phyloP scores from a whole-genome alignment of 1,284 basidiomycete species.

The Amylostereum areolatum region DNA sequence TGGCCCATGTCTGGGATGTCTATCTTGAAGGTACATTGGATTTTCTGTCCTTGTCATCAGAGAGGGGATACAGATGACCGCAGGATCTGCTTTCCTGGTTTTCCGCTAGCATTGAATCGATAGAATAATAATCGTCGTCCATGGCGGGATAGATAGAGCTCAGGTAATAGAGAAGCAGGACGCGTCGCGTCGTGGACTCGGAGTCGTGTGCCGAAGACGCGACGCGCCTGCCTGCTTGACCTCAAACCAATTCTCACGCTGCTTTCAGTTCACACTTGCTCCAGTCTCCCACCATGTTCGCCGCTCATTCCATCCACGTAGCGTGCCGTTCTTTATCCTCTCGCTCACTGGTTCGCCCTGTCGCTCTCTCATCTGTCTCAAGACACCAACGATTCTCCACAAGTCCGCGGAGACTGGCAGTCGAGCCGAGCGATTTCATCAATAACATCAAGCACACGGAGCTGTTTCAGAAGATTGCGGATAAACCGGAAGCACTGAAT shows the following conservation, averaged over 20 bases:
- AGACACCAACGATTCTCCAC: slow-evolving; percentile 24
- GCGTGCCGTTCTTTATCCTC: neutral
- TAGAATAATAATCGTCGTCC: slow-evolving; percentile 86
- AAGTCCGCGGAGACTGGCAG: slow-evolving; percentile 26
- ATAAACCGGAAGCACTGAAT: slow-evolving; percentile 42
- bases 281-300: slow-evolving; percentile 1
- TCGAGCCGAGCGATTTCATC: slow-evolving; percentile 27
- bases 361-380: too few species aligned
- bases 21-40: slow-evolving; percentile 84
- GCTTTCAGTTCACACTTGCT: neutral
- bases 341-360: too few species aligned
- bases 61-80: too few species aligned
- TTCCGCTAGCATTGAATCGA: slow-evolving; percentile 83
- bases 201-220: slow-evolving; percentile 2
- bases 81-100: slow-evolving; percentile 58
- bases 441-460: slow-evolving; percentile 37
- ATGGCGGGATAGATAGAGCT: slow-evolving; percentile 30
- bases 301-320: neutral
- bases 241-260: neutral
- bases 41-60: slow-evolving; percentile 49
- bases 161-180: slow-evolving; percentile 1
- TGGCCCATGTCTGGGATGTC: slow-evolving; percentile 85
- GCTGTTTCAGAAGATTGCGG: slow-evolving; percentile 41
- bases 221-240: slow-evolving; percentile 2
- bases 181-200: slow-evolving; percentile 1